Conservation (phyloP, 2,329 filamentous ascomycete genomes). For the Colletotrichum agaves region DNA sequence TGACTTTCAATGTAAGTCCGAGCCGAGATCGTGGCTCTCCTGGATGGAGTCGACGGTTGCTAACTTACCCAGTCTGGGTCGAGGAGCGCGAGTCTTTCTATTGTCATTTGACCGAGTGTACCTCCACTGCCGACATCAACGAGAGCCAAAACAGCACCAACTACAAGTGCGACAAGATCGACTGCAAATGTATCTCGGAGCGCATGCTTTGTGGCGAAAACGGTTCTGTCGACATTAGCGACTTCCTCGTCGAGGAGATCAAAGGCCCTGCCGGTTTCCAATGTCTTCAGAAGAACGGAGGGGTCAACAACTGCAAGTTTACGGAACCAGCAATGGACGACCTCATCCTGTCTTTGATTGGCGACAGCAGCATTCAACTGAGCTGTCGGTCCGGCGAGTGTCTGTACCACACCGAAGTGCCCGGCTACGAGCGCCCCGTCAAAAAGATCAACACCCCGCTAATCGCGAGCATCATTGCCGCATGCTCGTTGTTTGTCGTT, state of each 20-base stretch:
- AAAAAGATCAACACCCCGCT: conserved; percentile 97
- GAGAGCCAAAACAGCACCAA: conserved; percentile 81
- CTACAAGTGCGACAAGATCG: conserved; percentile 86
- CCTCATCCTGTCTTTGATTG: conserved; percentile 88
- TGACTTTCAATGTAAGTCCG: conserved; percentile 87
- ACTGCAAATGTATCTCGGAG: conserved; percentile 88
- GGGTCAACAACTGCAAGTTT: conserved; percentile 78
- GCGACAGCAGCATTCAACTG: conserved; percentile 88
- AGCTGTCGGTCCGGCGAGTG: conserved; percentile 90
- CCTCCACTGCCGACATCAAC: conserved; percentile 75
- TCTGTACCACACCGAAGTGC: conserved; percentile 90
- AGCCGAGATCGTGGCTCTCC: conserved; percentile 16
- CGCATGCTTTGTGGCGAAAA: conserved; percentile 94
- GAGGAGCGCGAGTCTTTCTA: conserved; percentile 96
- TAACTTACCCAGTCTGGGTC: conserved; percentile 81
- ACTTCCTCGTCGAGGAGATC: conserved; percentile 86
- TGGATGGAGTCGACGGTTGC: neutral
- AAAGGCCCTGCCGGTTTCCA: conserved; percentile 88
- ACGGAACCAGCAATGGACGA: conserved; percentile 93
- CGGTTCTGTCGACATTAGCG: conserved; percentile 90
- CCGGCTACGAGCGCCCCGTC: conserved; percentile 87
- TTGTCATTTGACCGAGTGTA: conserved; percentile 86
- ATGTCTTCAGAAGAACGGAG: conserved; percentile 74
- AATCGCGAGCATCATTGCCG: conserved; percentile 93
- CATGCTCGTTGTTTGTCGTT: conserved; percentile 87